Conservation (phyloP, 306 rosid species). For the Boehmeria nivea region DNA sequence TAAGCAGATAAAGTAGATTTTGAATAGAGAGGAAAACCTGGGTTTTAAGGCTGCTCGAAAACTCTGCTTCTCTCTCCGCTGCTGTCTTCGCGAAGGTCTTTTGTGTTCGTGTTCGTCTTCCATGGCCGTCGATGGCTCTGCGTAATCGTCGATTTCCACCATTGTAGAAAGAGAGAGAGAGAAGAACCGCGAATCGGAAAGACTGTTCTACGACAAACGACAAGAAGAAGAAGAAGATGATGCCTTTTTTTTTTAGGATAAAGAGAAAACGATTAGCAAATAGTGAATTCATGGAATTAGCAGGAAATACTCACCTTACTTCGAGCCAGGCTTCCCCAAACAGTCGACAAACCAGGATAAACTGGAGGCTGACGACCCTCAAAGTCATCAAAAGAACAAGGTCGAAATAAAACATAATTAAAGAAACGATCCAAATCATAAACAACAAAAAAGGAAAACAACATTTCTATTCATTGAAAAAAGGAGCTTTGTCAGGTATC, state of each 20-base stretch:
- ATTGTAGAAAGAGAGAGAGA: slow-evolving; percentile 10
- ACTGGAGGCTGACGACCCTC: slow-evolving; percentile 99
- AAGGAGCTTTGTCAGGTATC: no score
- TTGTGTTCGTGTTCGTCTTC: slow-evolving; percentile 12
- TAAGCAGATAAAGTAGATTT: slow-evolving; percentile 5
- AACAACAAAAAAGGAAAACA: no score
- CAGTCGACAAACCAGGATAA: slow-evolving; percentile 95
- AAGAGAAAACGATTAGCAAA: no score
- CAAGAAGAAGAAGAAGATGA: not conserved
- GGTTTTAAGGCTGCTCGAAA: slow-evolving; percentile 55
- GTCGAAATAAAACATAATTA: no score
- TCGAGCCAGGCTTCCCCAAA: slow-evolving; percentile 99
- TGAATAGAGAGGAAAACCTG: not conserved
- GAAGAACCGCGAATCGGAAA: slow-evolving; percentile 5
- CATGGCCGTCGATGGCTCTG: not conserved
- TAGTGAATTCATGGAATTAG: no score
- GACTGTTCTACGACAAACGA: no score
- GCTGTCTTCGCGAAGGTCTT: slow-evolving; percentile 6
- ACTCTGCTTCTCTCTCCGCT: slow-evolving; percentile 23
- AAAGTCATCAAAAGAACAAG: slow-evolving; percentile 97
- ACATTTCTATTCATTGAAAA: no score
- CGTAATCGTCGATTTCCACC: slow-evolving; percentile 32
- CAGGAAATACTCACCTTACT: slow-evolving; percentile 97
- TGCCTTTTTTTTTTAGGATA: not conserved
- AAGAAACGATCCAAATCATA: no score